phyloP scores from a whole-genome alignment of 805 yeast species.

The Nematodospora valgi region DNA sequence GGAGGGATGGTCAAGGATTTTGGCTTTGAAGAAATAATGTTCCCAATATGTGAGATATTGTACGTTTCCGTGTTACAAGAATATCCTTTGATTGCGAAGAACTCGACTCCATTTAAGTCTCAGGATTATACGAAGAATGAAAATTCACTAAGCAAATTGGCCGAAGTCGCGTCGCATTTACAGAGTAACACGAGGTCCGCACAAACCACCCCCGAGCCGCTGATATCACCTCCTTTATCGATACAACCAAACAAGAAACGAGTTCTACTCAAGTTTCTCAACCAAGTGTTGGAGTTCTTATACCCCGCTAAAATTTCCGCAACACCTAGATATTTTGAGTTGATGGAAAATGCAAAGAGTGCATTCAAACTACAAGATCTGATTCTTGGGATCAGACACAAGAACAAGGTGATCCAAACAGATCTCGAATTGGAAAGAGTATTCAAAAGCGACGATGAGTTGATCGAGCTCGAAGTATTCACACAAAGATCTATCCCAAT shows the following conservation, averaged over 20 bases:
- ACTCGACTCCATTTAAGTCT: constrained; percentile 25
- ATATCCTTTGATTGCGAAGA: constrained; percentile 60
- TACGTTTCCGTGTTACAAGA: constrained; percentile 58
- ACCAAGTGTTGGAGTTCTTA: constrained; percentile 57
- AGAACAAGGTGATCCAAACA: constrained; percentile 23
- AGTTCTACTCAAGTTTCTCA: constrained; percentile 48
- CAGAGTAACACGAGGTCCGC: constrained; percentile 2
- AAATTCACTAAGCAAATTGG: constrained; percentile 26
- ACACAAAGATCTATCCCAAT: constrained; percentile 35
- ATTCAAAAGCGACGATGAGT: constrained; percentile 22
- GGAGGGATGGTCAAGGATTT: constrained; percentile 77
- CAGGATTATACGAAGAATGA: constrained; percentile 4
- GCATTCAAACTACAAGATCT: constrained; percentile 50
- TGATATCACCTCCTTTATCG: constrained; percentile 19
- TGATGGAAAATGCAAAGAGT: constrained; percentile 71
- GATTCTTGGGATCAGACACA: constrained; percentile 19
- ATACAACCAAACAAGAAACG: constrained; percentile 29
- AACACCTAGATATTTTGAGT: constrained; percentile 75
- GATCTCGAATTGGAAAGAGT: constrained; percentile 40
- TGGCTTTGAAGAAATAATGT: constrained; percentile 70
- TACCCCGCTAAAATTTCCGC: constrained; percentile 65
- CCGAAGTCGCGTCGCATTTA: constrained; percentile 26
- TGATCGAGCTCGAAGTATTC: constrained; percentile 36
- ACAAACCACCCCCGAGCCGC: constrained; percentile 6
- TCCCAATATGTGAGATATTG: constrained; percentile 65